Evolutionary conservation across 192 early-diverging fungal species (phyloP), one percentile per base, ranked within the genome.

Genomic region (Backusella psychrophila): DNA sequence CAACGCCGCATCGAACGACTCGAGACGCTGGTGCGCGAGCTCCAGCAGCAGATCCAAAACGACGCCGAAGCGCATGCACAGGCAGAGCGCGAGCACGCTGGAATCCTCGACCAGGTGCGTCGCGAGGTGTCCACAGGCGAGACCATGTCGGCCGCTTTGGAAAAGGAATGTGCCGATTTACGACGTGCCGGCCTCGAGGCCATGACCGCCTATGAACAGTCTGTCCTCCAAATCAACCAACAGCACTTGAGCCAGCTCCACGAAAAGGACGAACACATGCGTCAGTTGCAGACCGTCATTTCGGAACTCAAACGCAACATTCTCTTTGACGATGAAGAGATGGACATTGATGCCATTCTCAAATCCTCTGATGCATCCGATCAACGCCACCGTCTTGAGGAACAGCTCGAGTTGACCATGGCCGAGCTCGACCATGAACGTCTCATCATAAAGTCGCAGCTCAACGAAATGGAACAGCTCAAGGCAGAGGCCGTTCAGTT

Each of bases 121-220:
- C 53, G 66, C 0, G 74, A 69, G 36, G 52, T 83, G n/a, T 39
- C 33, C 4, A 35, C 74, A 2, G 72, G 76, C 39, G 41, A 76
- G 33, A 38, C 31, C 0, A 82, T 75, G 63, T 67, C 69, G 6
- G 53, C 77, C 19, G 31, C 79, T 0, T 53, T 86, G 1, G 80
- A 84, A 42, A 71, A 75, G 5, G 83, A 86, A 29, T 73, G 77
- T 44, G 83, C 80, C 42, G 78, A 80, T 15, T 46, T 86, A 36
- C 76, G 81, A 65, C 80, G 75, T 31, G 77, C 78, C 53, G 81
- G 83, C 1, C 34, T 82, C 31, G 85, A 86, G 26, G 77, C 85
- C 1, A 79, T 86, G 23, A 74, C 77, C 53, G 85, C 80, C 8
- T 86, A 82, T 36, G 83, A 86, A 53, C 59, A 71, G 6, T 84